Percentiles rank a stretch among this genome's conserved stretches.
Conservation (phyloP, 2,329 filamentous ascomycete genomes). For the Epicoccum nigrum region DNA sequence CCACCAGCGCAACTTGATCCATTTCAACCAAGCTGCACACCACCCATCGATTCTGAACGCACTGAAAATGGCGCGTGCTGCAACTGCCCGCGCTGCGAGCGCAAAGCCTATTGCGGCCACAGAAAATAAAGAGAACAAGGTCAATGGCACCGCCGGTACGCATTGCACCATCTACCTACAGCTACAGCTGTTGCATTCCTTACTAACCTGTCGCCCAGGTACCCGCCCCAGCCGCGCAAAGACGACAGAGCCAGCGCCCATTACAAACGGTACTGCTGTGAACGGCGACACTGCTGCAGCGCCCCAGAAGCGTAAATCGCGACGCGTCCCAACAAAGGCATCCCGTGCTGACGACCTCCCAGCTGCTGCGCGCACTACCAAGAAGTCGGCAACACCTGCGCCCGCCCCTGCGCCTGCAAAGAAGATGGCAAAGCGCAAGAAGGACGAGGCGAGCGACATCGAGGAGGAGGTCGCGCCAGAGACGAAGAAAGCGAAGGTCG, state of each 20-base stretch:
- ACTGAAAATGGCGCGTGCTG: constrained; percentile 39
- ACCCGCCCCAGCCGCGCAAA: constrained; percentile 35
- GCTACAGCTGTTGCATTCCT: constrained; percentile 12
- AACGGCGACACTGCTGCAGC: constrained; percentile 13
- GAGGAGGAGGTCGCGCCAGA: constrained; percentile 29
- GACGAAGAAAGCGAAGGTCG: constrained; percentile 35
- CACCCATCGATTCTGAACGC: constrained; percentile 19
- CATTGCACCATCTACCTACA: constrained; percentile 19
- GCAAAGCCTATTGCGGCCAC: constrained; percentile 35
- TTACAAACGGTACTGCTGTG: constrained; percentile 16
- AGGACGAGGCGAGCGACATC: constrained; percentile 33
- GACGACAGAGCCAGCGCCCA: constrained; percentile 27
- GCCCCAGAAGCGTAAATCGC: constrained; percentile 11
- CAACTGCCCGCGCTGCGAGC: constrained; percentile 35
- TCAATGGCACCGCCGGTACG: constrained; percentile 42
- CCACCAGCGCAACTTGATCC: constrained; percentile 25
- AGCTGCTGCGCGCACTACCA: constrained; percentile 28
- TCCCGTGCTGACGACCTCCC: constrained; percentile 19
- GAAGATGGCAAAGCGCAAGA: constrained; percentile 40
- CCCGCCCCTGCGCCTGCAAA: constrained; percentile 18
- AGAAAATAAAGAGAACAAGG: constrained; percentile 24
- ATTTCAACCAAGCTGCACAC: constrained; percentile 22
- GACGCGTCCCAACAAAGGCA: constrained; percentile 17
- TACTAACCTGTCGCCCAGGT: constrained; percentile 23
- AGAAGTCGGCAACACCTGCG: constrained; percentile 29